Percentiles rank a stretch among this genome's conserved stretches.
Conservation (phyloP, 2,329 filamentous ascomycete species). For the Hysterium pulicare region DNA sequence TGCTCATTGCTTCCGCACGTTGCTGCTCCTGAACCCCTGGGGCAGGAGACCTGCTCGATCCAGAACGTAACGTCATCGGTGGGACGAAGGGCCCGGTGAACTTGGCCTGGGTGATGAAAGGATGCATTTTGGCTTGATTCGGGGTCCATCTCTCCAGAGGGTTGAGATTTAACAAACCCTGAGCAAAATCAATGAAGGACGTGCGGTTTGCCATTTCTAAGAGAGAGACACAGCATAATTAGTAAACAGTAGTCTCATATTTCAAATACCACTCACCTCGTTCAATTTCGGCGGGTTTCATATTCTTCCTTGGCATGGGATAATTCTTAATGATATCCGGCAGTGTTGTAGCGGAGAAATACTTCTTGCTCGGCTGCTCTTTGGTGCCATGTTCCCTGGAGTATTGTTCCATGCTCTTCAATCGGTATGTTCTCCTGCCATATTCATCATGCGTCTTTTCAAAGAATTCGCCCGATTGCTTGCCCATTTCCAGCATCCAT, state of each 20-base stretch:
- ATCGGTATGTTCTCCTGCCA: slow-evolving; percentile 80
- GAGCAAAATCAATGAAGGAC: slow-evolving; percentile 97
- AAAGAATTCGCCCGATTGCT: slow-evolving; percentile 96
- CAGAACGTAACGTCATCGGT: slow-evolving; percentile 92
- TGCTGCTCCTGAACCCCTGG: slow-evolving; percentile 95
- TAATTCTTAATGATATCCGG: slow-evolving; percentile 98
- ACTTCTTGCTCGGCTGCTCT: slow-evolving; percentile 99
- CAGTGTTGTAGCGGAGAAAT: slow-evolving; percentile 90
- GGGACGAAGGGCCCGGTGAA: slow-evolving; percentile 95
- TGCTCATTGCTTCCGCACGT: slow-evolving; percentile 88
- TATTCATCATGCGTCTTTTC: slow-evolving; percentile 92
- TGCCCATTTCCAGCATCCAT: slow-evolving; percentile 99
- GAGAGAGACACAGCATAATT: no score
- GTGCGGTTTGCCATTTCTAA: slow-evolving; percentile 97
- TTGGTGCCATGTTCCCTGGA: slow-evolving; percentile 93
- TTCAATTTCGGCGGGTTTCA: slow-evolving; percentile 96
- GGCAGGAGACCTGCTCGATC: slow-evolving; percentile 80
- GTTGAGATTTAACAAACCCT: slow-evolving; percentile 89
- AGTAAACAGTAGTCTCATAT: slow-evolving; percentile 1
- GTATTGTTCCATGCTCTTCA: slow-evolving; percentile 98
- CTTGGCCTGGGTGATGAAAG: slow-evolving; percentile 98
- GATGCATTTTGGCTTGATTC: slow-evolving; percentile 93
- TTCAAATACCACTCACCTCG: slow-evolving; percentile 62
- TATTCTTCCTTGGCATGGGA: slow-evolving; percentile 97
- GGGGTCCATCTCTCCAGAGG: slow-evolving; percentile 96